phyloP scores from a whole-genome alignment of 73 alveolate species.

The Durusdinium trenchii region DNA sequence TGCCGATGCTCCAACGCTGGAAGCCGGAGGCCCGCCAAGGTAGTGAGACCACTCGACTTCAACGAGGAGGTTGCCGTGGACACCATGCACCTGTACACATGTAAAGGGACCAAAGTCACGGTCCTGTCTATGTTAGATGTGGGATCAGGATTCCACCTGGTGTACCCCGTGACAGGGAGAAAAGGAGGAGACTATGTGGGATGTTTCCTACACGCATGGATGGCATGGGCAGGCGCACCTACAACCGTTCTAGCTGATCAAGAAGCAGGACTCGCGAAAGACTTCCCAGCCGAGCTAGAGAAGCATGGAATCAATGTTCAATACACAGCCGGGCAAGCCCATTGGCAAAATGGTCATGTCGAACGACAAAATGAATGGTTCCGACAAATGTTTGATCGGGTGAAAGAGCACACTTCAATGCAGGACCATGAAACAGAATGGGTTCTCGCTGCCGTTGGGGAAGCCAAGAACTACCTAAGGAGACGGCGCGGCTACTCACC shows the following conservation, averaged over 20 bases:
- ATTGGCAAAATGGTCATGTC: conserved; percentile 21
- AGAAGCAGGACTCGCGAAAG: not conserved
- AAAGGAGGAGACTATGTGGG: not conserved
- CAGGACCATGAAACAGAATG: not conserved
- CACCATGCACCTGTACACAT: not conserved
- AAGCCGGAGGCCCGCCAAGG: not conserved
- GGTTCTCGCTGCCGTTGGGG: not conserved
- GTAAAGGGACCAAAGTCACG: too few species aligned
- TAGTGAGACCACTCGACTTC: not conserved
- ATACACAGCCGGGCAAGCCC: conserved; percentile 11
- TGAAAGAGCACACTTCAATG: not conserved
- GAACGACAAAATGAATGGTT: not conserved
- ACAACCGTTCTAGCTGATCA: not conserved
- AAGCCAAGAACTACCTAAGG: not conserved
- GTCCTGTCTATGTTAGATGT: not conserved
- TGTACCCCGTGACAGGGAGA: not conserved
- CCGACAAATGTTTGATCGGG: not conserved
- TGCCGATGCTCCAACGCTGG: not conserved
- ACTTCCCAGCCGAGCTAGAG: not conserved
- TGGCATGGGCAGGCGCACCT: not conserved
- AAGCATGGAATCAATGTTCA: not conserved
- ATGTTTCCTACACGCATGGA: not conserved
- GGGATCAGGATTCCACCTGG: not conserved
- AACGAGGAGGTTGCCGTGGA: not conserved
- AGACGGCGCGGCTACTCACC: conserved; percentile 27